Evolutionary conservation across 2,329 filamentous ascomycete species (phyloP), one percentile per base, ranked within the genome.

Genomic region (Verticillium nubilum): DNA sequence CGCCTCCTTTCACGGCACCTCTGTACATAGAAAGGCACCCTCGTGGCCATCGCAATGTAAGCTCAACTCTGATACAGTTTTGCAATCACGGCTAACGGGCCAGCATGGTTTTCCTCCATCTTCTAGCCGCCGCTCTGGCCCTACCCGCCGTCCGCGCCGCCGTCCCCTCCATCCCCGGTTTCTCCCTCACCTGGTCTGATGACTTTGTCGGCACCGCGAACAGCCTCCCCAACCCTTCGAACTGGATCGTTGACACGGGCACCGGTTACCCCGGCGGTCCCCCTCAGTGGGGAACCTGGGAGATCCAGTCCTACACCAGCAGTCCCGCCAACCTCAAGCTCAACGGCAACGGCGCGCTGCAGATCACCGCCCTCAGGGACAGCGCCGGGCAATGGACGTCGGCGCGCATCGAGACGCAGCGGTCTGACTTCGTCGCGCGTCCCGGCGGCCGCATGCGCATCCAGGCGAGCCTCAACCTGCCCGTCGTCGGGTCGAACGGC

Each of bases 271-370:
- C 77, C 3, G 76, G 75, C n/a, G 79, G 79, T 0, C 67, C 78
- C 0, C 60, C 67, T 10, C 70, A 76, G 62, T 82, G 80, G 79
- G 80, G 80, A 52, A 83, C 79, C 2, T 72, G 74, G 59, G 80
- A 83, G 66, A 69, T 77, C 15, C 70, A 82, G 66, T 73, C 69
- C 1, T 82, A 82, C 69, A 81, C 78, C 28, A 65, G 66, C 57
- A 69, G 68, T 23, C 33, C 64, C 10, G 61, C 65, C 52, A 82
- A 82, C 68, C 62, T 81, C 42, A 79, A 81, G 59, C 69, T 80
- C 55, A 80, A 75, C 55, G 82, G 82, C 33, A 74, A 76, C 47
- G 72, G 72, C 53, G 80, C 80, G 0, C 67, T 85, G 2, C 69
- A 67, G 59, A 69, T 80, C 61, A 75, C 74, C 9, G 82, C 83